These are phyloP conservation scores for Rosa rugosa DNA, from an alignment of 306 rosid genomes.

Conservation along the genomic window DNA sequence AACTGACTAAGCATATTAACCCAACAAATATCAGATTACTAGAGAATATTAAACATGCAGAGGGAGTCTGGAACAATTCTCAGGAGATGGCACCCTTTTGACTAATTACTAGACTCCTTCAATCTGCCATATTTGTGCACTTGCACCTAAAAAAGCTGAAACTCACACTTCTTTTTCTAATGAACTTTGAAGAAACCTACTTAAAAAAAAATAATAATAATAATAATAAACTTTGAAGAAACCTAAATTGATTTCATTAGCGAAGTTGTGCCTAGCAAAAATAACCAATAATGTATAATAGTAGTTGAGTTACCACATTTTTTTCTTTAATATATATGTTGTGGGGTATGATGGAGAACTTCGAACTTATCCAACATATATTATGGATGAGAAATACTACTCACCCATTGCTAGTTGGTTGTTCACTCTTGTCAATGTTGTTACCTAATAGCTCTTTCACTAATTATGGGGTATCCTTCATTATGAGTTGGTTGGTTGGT, in stretches of 20 bases:
- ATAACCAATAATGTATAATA: not conserved
- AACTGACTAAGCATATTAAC: not conserved
- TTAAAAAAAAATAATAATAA: too few species aligned
- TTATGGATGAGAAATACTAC: not conserved
- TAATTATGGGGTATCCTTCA: too few species aligned
- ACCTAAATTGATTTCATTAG: not conserved
- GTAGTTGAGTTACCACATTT: not conserved
- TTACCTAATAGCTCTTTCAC: not conserved
- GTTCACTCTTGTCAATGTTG: not conserved
- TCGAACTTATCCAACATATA: not conserved
- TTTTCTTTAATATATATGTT: too few species aligned
- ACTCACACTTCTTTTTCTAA: not conserved
- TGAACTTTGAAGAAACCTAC: not conserved
- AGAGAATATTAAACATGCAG: not conserved
- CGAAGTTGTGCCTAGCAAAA: too few species aligned
- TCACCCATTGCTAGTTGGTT: not conserved
- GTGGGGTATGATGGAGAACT: not conserved
- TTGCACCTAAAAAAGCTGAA: not conserved
- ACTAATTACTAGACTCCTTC: not conserved
- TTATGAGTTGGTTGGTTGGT: too few species aligned
- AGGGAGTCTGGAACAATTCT: not conserved
- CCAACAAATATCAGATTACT: not conserved
- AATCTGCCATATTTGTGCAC: not conserved
- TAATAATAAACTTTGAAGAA: not conserved
- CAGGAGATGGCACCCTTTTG: not conserved